Evolutionary conservation across 139 green algal species (phyloP).

Genomic region (Closterium sp.): DNA sequence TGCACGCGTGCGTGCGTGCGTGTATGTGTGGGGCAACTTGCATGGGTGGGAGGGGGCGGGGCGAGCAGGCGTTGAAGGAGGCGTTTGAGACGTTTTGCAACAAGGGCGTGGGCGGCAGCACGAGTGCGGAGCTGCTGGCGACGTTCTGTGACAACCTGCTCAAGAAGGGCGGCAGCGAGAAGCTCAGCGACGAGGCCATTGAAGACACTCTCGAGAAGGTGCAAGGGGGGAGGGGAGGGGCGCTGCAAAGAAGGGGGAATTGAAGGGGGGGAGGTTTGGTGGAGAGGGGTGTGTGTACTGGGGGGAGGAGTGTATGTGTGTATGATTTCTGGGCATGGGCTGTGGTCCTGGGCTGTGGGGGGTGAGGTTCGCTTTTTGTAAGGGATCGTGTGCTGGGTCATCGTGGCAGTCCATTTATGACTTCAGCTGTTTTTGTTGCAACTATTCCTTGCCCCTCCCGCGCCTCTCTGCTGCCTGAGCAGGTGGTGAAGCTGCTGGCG

Average conservation of each 20-base stretch:
- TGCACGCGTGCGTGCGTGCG: too few species aligned
- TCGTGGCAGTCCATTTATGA: neutral
- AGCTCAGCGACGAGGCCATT: slow-evolving; percentile 91
- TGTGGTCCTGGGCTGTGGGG: neutral
- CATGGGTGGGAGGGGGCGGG: neutral
- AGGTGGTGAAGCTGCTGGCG: slow-evolving; percentile 91
- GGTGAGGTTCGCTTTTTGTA: neutral
- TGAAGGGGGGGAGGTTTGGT: neutral
- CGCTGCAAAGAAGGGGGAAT: neutral
- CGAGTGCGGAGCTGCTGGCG: slow-evolving; percentile 94
- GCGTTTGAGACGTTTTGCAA: slow-evolving; percentile 99
- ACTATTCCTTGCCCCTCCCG: neutral
- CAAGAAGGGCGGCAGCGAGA: slow-evolving; percentile 87
- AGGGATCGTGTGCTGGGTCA: neutral
- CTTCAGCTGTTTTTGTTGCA: neutral
- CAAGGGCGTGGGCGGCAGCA: slow-evolving; percentile 82
- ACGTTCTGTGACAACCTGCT: slow-evolving; percentile 96
- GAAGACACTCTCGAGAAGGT: slow-evolving; percentile 93
- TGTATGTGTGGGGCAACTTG: neutral
- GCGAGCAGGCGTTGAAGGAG: slow-evolving; percentile 83
- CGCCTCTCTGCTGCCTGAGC: slow-evolving; percentile 3
- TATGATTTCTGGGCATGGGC: neutral
- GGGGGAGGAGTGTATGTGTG: too few species aligned
- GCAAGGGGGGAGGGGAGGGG: neutral
- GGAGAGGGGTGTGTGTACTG: neutral